These are phyloP conservation scores for Gossypium schwendimanii DNA, from an alignment of 441 rosid genomes.

Conservation along the genomic window DNA sequence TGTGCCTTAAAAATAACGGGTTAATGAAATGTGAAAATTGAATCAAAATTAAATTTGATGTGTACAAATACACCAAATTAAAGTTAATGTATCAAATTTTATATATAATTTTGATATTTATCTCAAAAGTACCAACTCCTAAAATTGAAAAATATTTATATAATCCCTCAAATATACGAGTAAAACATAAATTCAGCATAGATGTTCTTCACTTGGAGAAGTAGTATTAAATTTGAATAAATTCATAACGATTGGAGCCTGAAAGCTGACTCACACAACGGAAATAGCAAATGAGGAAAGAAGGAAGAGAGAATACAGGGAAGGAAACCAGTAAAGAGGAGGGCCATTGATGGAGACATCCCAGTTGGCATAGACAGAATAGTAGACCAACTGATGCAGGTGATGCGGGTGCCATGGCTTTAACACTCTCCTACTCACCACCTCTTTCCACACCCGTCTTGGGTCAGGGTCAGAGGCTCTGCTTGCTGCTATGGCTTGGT, in stretches of 20 bases:
- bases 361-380: constrained; percentile 64
- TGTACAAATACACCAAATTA: too few species aligned
- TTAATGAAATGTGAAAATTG: too few species aligned
- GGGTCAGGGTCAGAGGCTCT: constrained; percentile 35
- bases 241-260: not conserved
- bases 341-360: constrained; percentile 57
- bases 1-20: too few species aligned
- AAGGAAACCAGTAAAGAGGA: constrained; percentile 83
- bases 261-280: not conserved
- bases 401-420: constrained; percentile 67
- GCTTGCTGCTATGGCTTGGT: constrained; percentile 17
- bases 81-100: too few species aligned
- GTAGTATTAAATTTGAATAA: too few species aligned
- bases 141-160: too few species aligned
- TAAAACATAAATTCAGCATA: too few species aligned
- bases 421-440: constrained; percentile 37
- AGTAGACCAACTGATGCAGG: constrained; percentile 64
- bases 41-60: too few species aligned
- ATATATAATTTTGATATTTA: too few species aligned
- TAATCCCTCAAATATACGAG: too few species aligned
- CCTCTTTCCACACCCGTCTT: constrained; percentile 50
- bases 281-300: not conserved
- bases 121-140: too few species aligned
- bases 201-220: too few species aligned
- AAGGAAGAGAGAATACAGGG: constrained; percentile 33